phyloP scores from a whole-genome alignment of 2,329 filamentous ascomycete species.

The Sclerotinia nivalis region DNA sequence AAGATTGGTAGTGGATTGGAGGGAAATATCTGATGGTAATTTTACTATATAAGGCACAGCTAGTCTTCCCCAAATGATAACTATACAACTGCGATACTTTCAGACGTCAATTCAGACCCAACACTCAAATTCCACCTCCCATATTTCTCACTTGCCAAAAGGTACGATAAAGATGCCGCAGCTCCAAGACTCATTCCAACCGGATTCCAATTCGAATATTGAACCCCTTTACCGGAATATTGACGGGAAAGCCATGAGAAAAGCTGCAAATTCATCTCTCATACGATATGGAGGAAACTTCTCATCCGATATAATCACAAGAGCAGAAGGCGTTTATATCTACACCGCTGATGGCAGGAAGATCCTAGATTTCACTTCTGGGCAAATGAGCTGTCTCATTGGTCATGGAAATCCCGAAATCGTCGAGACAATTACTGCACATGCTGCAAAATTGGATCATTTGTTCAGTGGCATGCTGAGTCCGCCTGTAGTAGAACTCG shows the following conservation, averaged over 20 bases:
- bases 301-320: slow-evolving; percentile 30
- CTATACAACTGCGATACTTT: background rate
- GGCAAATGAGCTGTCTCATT: slow-evolving; percentile 60
- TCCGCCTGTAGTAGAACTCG: slow-evolving; percentile 57
- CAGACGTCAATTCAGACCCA: background rate
- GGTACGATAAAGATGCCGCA: background rate
- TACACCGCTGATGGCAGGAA: slow-evolving; percentile 47
- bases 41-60: background rate
- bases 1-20: background rate
- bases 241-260: slow-evolving; percentile 26
- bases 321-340: slow-evolving; percentile 39
- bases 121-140: background rate
- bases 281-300: slow-evolving; percentile 33
- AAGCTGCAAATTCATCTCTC: slow-evolving; percentile 25
- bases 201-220: background rate
- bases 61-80: background rate
- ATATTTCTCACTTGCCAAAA: background rate
- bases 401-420: slow-evolving; percentile 61
- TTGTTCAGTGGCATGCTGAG: slow-evolving; percentile 60
- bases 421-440: slow-evolving; percentile 51
- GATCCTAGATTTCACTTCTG: slow-evolving; percentile 60
- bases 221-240: slow-evolving; percentile 26
- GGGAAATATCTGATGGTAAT: background rate
- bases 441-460: slow-evolving; percentile 57
- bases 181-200: background rate